These are phyloP conservation scores for Myriosclerotinia scirpicola DNA, from an alignment of 2,329 filamentous ascomycete genomes.

Conservation along the genomic window DNA sequence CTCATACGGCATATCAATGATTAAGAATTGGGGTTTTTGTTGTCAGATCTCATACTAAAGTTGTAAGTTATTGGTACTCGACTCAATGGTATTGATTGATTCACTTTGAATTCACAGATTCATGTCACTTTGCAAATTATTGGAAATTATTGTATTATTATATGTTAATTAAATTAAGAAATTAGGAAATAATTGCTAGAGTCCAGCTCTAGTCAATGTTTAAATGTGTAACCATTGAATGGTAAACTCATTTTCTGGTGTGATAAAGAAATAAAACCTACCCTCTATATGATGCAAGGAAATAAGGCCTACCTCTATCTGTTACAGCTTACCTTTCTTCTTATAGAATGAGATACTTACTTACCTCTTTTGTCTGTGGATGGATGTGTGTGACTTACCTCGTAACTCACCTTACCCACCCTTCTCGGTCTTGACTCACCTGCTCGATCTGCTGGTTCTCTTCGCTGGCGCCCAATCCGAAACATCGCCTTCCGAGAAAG, in stretches of 20 bases:
- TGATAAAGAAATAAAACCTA: too few relatives aligned
- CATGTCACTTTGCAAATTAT: not conserved
- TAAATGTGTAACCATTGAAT: not conserved
- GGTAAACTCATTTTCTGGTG: too few relatives aligned
- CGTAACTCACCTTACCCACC: not conserved
- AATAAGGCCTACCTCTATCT: not conserved
- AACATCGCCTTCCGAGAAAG: not conserved
- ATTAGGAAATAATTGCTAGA: not conserved
- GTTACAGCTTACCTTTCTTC: not conserved
- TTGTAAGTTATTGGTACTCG: too few relatives aligned
- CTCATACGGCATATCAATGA: too few relatives aligned
- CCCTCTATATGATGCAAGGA: not conserved
- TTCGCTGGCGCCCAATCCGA: not conserved
- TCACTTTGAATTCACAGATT: not conserved
- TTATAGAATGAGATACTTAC: constrained; percentile 5
- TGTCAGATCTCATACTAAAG: not conserved
- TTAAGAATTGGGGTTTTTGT: not conserved
- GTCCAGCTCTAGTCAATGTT: constrained; percentile 4
- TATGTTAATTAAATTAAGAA: not conserved
- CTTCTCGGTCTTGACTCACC: not conserved
- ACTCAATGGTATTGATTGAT: too few relatives aligned
- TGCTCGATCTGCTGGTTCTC: not conserved
- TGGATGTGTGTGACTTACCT: not conserved
- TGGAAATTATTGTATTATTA: not conserved
- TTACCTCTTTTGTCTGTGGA: not conserved